Base-by-base conservation (phyloP, 768 basidiomycete genomes). In the Lepiota venenata region DNA sequence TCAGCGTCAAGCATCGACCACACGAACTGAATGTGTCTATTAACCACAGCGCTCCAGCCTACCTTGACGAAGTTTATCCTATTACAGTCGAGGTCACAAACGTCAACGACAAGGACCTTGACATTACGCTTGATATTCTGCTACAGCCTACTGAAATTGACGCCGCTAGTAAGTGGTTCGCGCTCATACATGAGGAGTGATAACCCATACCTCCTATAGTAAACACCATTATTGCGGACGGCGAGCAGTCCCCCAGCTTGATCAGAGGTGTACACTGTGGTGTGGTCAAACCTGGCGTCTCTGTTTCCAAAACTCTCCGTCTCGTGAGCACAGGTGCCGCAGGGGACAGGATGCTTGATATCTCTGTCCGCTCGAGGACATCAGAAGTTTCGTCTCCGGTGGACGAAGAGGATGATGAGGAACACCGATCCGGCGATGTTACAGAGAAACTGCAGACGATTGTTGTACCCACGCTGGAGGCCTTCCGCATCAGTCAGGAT, bases 141-240 rank as follows among this genome's bases (percentile, higher is more conserved):
- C 68, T 98, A 32, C 91, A 92, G 50, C 93, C 93, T 1, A 79
- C 82, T 2, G 89, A 90, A 59, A 74, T 84, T 47, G 91, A 91
- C 58, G 79, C 83, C 55, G 80, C 87, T 18, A 76, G 91, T 90
- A 49, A 15, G 83, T 64, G 3, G 59, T 16, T 47, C 45, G 25
- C 39, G 18, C 6, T 21, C 32, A 42, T 14, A 25, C 10, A 6
- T 37, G 8, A 49, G 5, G 3, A 18, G 25, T 25, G 25, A 49
- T 50, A 49, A 22, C 38, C 29, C n/a, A 27, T 18, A 21, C 39
- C 50, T 32, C 6, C 42, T 25, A 48, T 58, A 89, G 86, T 78
- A 21, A 88, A 83, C 64, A 72, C 66, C 41, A 84, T 95, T 49
- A 63, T 74, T 2, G 61, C 91, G 46, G 84, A 83, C 43, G 79